Base-by-base conservation (phyloP, 148 eudicot species). In the Silene latifolia region DNA sequence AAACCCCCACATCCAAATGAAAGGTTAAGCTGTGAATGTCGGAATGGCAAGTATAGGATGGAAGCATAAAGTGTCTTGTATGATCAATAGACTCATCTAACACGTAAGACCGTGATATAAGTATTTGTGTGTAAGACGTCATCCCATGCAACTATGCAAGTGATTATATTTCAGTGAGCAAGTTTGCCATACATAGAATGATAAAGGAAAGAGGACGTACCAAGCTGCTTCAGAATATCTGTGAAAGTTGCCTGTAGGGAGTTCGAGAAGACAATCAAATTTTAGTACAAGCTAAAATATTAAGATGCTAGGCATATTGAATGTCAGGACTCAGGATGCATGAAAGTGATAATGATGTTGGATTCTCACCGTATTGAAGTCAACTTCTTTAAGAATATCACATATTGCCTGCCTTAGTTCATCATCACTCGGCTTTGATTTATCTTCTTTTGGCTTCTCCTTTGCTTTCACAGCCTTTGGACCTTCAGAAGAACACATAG, bases 201-300 rank as follows among this genome's bases (percentile, higher is more conserved):
- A 21, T 24, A 19, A 25, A 51, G 44, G 64, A 78, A 58, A 20
- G 67, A 75, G 19, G 47, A 65, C 89, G 27, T 86, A 95, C 99
- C 94, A 68, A 95, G 99, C 63, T 77, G 85, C 85, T 90, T 88
- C 83, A 95, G 85, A 81, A 95, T 90, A 80, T 95, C 99, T 0
- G 97, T 90, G 84, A 95, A 95, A 8, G 99, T 96, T 14, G 98
- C 99, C 97, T 95, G 96, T 11, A 68, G 56, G 70, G 32, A 69
- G 32, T 48, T 24, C n/a, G 54, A 76, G 35, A 73, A 7, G 11
- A 71, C 32, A 24, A 35, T 59, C 58, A 77, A 63, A 72, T 80
- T 15, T 51, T 53, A 85, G 68, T 18, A 13, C 9, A 8, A 58
- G 46, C 18, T 47, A n/a, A 69, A 19, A 47, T 23, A 69, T 21